Evolutionary conservation across 345 rosid genomes (phyloP).

Genomic region (Microcos paniculata): DNA sequence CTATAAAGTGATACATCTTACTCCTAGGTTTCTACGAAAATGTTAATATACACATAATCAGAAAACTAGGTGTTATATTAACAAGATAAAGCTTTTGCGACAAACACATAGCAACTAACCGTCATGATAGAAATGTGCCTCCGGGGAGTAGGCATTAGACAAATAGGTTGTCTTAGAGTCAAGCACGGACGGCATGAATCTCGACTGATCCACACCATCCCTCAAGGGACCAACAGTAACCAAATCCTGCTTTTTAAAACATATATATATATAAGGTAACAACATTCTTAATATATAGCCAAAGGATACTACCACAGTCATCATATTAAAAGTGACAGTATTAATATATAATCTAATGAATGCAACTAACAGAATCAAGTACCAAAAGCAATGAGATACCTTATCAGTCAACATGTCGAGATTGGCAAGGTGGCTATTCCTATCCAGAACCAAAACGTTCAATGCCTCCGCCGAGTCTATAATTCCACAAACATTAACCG

Average conservation of each 20-base stretch:
- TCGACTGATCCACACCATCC: conserved; percentile 19
- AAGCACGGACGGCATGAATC: conserved; percentile 17
- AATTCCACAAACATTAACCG: conserved; percentile 13
- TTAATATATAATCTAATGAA: neutral
- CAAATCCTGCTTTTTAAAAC: conserved; percentile 19
- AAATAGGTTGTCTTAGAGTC: conserved; percentile 19
- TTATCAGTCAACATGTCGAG: conserved; percentile 28
- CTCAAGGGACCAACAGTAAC: conserved; percentile 26
- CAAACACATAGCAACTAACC: conserved; percentile 30
- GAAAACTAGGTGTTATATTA: neutral
- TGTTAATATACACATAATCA: neutral
- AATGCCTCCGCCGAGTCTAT: conserved; percentile 25
- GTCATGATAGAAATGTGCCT: conserved; percentile 29
- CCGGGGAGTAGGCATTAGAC: conserved; percentile 27
- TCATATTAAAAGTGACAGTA: neutral
- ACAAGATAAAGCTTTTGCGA: neutral
- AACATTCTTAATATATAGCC: conserved; percentile 16
- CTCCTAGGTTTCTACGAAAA: neutral
- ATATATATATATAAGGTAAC: conserved; percentile 15
- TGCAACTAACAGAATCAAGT: neutral
- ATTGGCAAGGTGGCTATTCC: conserved; percentile 17
- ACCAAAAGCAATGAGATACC: conserved; percentile 19
- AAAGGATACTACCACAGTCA: conserved; percentile 2
- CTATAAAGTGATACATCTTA: neutral
- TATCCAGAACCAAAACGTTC: conserved; percentile 10